Evolutionary conservation across 768 basidiomycete genomes (phyloP).

Genomic region (Trametes elegans): DNA sequence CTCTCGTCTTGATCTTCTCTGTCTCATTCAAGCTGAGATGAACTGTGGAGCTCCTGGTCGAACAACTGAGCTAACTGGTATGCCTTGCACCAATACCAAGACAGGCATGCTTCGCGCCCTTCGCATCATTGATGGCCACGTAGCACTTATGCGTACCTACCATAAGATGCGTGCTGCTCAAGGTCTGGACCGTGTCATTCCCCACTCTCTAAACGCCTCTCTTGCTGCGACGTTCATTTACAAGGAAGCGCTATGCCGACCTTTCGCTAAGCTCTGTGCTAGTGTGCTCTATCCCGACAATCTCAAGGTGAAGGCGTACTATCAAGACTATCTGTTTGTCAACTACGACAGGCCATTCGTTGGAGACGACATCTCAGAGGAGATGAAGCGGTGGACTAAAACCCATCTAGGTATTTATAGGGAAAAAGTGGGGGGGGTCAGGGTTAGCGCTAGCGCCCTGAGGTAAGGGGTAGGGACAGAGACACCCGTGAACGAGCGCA

Average conservation of each 20-base stretch:
- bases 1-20: constrained; percentile 1
- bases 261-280: constrained; percentile 5
- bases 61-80: constrained; percentile 5
- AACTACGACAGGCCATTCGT: constrained; percentile 5
- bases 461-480: too few species aligned
- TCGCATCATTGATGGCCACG: neutral
- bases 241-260: constrained; percentile 4
- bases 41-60: constrained; percentile 9
- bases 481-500: too few species aligned
- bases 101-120: constrained; percentile 1
- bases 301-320: neutral
- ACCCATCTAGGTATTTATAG: neutral
- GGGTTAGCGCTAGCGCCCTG: too few species aligned
- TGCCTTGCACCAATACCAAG: neutral
- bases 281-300: neutral
- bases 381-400: neutral
- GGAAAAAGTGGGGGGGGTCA: too few species aligned
- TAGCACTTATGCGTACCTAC: constrained; percentile 5
- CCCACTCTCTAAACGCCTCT: constrained; percentile 6
- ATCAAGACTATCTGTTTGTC: constrained; percentile 9
- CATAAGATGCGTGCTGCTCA: constrained; percentile 6
- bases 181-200: constrained; percentile 4
- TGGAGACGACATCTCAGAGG: neutral
- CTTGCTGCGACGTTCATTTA: constrained; percentile 1
- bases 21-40: constrained; percentile 11